Percentiles rank a stretch among this genome's conserved stretches.
Evolutionary conservation across 106 monocot species (phyloP).

Genomic region (Platanthera guangdongensis): DNA sequence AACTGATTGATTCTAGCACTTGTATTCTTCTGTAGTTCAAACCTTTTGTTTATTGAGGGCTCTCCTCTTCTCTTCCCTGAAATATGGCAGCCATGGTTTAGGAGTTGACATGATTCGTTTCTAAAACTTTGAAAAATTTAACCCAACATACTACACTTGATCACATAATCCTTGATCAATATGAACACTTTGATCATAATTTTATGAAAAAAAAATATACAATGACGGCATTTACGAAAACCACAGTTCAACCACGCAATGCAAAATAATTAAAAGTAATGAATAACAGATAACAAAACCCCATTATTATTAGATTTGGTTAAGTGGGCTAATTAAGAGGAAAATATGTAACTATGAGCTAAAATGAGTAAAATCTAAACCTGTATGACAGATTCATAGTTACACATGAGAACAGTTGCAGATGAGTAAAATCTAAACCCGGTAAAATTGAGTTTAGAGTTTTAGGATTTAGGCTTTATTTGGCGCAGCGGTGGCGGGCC

Average conservation of each 20-base stretch:
- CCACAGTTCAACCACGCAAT: neutral
- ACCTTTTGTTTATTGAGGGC: constrained; percentile 29
- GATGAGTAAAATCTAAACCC: no score
- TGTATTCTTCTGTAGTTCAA: neutral
- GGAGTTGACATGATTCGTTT: neutral
- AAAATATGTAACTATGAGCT: neutral
- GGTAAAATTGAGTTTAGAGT: neutral
- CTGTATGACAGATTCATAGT: no score
- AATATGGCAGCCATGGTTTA: neutral
- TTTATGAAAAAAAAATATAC: neutral
- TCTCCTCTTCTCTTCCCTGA: constrained; percentile 36
- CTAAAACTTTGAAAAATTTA: neutral
- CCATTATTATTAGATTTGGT: no score
- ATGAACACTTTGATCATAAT: neutral
- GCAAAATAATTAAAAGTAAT: neutral
- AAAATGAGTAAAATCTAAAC: no score
- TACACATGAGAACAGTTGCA: no score
- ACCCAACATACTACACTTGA: neutral
- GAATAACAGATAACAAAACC: neutral
- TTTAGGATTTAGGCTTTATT: neutral
- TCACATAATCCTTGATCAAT: neutral
- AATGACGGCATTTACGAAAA: neutral
- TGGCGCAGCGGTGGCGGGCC: no score
- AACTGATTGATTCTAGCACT: no score
- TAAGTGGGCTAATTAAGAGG: no score